Evolutionary conservation across 2,329 filamentous ascomycete species (phyloP), one percentile per base, ranked within the genome.

Genomic region (Trichophyton equinum): DNA sequence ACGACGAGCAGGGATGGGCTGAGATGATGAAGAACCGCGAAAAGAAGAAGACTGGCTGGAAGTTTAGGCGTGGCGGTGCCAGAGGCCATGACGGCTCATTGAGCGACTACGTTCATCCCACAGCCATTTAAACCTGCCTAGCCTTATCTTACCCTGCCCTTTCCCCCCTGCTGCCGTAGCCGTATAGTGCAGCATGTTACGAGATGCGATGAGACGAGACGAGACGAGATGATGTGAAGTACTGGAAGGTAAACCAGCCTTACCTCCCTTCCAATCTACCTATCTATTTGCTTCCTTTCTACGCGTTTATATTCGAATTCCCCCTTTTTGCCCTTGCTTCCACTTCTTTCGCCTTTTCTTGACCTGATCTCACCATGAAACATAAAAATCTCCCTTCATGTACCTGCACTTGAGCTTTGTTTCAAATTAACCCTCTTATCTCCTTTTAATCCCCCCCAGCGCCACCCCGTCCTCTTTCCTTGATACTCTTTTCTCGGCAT

Each of bases 1-100:
- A 79, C 60, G 77, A 79, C 27, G 77, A 78, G 18, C 72, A 77
- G 67, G 77, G 72, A 5, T 79, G 77, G 77, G 74, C 76, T n/a
- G 75, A 79, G 61, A 77, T 79, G 77, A 75, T 74, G 70, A 75
- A 75, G 68, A 76, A 74, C 63, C 74, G 76, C 59, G 76, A 79
- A 60, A 77, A 77, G 66, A 79, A 78, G 68, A 77, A 76, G 68
- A 76, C 67, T 64, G 72, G 67, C 62, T 78, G 77, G 76, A 76
- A 75, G 58, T 63, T 76, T 62, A 77, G 76, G 64, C 76, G 74
- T 62, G 71, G 68, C 38, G 70, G 67, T 2, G 68, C 70, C 2
- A 66, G 66, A 18, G 49, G 30, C 13, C 9, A 53, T 5, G 4
- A 22, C 4, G 49, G 49, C 9, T 25, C 49, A 2, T 67, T 75